Evolutionary conservation across 495 filamentous ascomycete species (phyloP).

Genomic region (Cetradonia linearis): DNA sequence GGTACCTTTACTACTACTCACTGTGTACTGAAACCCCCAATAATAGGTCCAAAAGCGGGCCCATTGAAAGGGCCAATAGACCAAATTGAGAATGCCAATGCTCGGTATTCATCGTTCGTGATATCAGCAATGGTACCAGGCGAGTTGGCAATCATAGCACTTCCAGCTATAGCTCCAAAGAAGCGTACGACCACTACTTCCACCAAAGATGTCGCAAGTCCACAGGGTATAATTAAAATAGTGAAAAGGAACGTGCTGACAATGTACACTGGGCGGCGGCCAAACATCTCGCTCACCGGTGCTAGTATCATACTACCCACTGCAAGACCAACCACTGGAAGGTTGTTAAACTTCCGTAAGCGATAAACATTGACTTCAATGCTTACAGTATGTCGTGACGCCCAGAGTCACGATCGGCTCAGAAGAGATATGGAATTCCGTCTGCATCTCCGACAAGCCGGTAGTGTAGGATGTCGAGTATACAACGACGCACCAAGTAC

Average conservation of each 20-base stretch:
- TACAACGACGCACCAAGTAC: constrained; percentile 45
- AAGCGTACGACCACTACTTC: constrained; percentile 62
- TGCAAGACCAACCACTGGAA: constrained; percentile 46
- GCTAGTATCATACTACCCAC: constrained; percentile 63
- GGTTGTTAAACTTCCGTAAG: neutral
- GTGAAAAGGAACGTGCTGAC: constrained; percentile 50
- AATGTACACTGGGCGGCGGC: constrained; percentile 64
- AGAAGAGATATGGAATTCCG: constrained; percentile 49
- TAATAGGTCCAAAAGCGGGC: constrained; percentile 41
- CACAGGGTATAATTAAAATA: constrained; percentile 61
- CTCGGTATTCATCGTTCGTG: constrained; percentile 55
- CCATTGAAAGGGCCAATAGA: constrained; percentile 72
- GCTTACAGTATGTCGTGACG: constrained; percentile 56
- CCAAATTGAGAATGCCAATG: constrained; percentile 65
- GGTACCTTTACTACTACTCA: neutral
- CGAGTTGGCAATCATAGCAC: constrained; percentile 69
- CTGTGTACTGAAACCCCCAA: constrained; percentile 61
- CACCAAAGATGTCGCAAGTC: constrained; percentile 51
- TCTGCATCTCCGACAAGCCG: constrained; percentile 53
- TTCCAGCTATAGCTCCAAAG: constrained; percentile 66
- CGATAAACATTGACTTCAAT: constrained; percentile 20
- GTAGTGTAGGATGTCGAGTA: constrained; percentile 79
- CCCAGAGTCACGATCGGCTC: constrained; percentile 58
- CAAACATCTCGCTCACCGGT: constrained; percentile 68
- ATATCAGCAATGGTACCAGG: constrained; percentile 80